Conservation (phyloP, 306 rosid genomes). For the Begonia masoniana region DNA sequence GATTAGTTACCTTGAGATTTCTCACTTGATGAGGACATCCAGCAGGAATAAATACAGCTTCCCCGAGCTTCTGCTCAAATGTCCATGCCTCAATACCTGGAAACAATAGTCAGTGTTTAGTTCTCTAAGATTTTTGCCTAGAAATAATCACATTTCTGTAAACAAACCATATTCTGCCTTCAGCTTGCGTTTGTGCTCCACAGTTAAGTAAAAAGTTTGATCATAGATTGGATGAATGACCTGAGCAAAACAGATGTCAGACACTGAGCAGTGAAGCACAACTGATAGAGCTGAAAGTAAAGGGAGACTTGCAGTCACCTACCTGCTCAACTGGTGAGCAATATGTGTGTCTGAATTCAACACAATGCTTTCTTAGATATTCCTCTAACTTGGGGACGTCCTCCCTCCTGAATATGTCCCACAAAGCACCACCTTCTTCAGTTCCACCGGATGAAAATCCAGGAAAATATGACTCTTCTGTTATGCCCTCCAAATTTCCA, state of each 20-base stretch:
- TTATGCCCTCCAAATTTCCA: not conserved
- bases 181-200: constrained; percentile 43
- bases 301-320: not conserved
- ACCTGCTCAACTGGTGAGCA: constrained; percentile 65
- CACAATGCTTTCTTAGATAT: constrained; percentile 47
- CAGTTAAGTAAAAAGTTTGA: constrained; percentile 50
- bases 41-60: constrained; percentile 42
- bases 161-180: constrained; percentile 49
- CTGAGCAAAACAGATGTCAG: constrained; percentile 11
- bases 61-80: constrained; percentile 39
- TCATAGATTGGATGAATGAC: constrained; percentile 66
- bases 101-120: not conserved
- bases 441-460: constrained; percentile 12
- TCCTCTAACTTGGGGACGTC: constrained; percentile 52
- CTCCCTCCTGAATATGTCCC: constrained; percentile 84
- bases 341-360: constrained; percentile 63
- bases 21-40: constrained; percentile 52
- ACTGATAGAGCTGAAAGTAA: too few species aligned
- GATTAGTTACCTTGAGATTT: constrained; percentile 24
- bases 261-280: not conserved
- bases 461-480: not conserved
- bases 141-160: not conserved
- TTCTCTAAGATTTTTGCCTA: not conserved
- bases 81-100: constrained; percentile 46
- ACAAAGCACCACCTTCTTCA: constrained; percentile 46